Evolutionary conservation across 1,284 basidiomycete genomes (phyloP).

Genomic region (Meripilus lineatus): DNA sequence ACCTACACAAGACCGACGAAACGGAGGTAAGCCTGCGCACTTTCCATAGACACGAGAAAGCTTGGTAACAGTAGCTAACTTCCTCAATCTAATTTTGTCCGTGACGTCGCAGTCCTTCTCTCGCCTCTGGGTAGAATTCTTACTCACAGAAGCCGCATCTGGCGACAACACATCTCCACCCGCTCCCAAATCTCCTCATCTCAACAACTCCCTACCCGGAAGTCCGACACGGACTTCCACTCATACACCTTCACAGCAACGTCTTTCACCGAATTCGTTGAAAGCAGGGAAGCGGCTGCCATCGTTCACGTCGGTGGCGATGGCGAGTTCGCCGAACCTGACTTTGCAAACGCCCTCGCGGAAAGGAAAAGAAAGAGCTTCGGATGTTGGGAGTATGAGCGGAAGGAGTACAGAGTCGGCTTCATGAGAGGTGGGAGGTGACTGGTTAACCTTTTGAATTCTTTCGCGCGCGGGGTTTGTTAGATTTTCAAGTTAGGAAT

Average conservation of each 20-base stretch:
- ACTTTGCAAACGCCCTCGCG: constrained; percentile 35
- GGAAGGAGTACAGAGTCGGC: too few relatives aligned
- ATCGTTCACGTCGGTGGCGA: constrained; percentile 40
- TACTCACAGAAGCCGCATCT: constrained; percentile 81
- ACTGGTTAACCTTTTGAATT: too few relatives aligned
- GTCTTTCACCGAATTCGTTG: constrained; percentile 30
- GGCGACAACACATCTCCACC: constrained; percentile 40
- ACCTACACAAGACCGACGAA: constrained; percentile 71
- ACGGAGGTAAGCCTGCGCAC: constrained; percentile 71
- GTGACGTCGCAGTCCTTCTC: constrained; percentile 74
- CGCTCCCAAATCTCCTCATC: constrained; percentile 25
- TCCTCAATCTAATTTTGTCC: not conserved
- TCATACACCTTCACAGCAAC: constrained; percentile 17
- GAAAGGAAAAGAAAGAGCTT: constrained; percentile 25
- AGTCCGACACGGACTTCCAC: constrained; percentile 40
- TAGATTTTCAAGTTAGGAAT: too few relatives aligned
- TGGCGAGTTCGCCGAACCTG: constrained; percentile 51
- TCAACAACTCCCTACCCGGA: constrained; percentile 43
- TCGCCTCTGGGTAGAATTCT: constrained; percentile 92
- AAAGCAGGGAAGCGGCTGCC: constrained; percentile 40
- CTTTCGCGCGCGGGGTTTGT: too few relatives aligned
- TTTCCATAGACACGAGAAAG: not conserved
- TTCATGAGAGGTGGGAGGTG: too few relatives aligned
- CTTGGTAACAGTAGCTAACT: too few relatives aligned
- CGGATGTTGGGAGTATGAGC: too few relatives aligned